Evolutionary conservation across 257 asterid genomes (phyloP), one percentile per base, ranked within the genome.

Genomic region (Cinchona pubescens): DNA sequence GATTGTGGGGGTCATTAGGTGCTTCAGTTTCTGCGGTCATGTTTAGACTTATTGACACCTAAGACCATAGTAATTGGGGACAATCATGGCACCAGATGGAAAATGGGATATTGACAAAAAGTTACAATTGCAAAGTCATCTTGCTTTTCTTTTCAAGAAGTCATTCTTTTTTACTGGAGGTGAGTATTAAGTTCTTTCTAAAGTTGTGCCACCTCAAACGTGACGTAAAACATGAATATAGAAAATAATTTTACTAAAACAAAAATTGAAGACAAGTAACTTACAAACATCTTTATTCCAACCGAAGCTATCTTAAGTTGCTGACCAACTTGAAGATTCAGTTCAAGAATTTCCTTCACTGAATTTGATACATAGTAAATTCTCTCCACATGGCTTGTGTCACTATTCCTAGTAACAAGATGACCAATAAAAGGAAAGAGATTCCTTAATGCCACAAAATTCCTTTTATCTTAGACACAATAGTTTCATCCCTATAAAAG

Each of bases 201-300:
- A n/a, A n/a, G n/a, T 23, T 35, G 43, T 29, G n/a, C n/a, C 43
- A 68, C 65, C 30, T 23, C 25, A 21, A 48, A 21, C 53, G 37
- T 15, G 29, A 49, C n/a, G n/a, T n/a, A n/a, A n/a, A n/a, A n/a
- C n/a, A n/a, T n/a, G n/a, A n/a, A n/a, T n/a, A n/a, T n/a, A 16
- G 18, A 56, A 55, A 34, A 40, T n/a, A 42, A 32, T 19, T 35
- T 9, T 67, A 51, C 5, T 21, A 8, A 68, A 30, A 67, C 55
- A 23, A 34, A 79, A 76, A 59, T n/a, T 66, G 74, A 12, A 75
- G 1, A 32, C 69, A n/a, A n/a, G n/a, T n/a, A 73, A 88, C 98
- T 88, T 88, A 93, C 98, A 89, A 93, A 93, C 94, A 95, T 92
- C 91, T 95, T 95, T 71, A 95, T 85, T 69, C 98, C 99, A 79